These are phyloP conservation scores for Saksenaea oblongispora DNA, from an alignment of 371 early-diverging fungal species.

Conservation along the genomic window DNA sequence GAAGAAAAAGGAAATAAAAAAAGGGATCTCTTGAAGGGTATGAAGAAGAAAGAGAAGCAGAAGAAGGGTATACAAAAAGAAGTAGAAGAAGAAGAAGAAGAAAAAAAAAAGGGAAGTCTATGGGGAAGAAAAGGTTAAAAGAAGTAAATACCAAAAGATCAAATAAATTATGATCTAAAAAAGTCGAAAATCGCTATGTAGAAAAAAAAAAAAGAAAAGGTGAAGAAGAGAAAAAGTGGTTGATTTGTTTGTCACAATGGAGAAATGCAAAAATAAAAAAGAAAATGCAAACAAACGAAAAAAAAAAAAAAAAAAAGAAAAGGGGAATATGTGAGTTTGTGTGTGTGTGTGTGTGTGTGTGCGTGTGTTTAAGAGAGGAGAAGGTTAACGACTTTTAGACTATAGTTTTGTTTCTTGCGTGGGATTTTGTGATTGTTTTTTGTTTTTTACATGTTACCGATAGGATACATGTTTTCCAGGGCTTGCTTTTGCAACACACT, in stretches of 20 bases:
- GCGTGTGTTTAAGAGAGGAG: neutral
- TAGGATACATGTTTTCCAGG: slow-evolving; percentile 44
- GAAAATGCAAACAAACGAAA: slow-evolving; percentile 4
- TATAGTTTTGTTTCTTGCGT: neutral
- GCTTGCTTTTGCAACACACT: slow-evolving; percentile 46
- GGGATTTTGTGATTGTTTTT: neutral
- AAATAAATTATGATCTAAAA: neutral
- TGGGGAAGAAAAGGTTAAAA: slow-evolving; percentile 4
- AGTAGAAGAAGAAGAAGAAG: neutral
- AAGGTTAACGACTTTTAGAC: slow-evolving; percentile 5
- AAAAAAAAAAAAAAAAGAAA: neutral
- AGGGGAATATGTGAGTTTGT: no score
- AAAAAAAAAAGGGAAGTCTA: slow-evolving; percentile 5
- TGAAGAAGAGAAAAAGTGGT: neutral
- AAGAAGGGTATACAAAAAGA: slow-evolving; percentile 4
- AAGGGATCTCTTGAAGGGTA: neutral
- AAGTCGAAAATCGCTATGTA: neutral
- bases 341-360: neutral
- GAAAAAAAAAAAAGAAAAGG: neutral
- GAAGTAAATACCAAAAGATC: slow-evolving; percentile 1
- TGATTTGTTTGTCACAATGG: slow-evolving; percentile 1
- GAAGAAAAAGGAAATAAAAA: neutral
- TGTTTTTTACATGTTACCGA: slow-evolving; percentile 21
- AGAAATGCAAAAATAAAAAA: slow-evolving; percentile 2
- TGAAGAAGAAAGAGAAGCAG: neutral